A percentile compares a stretch with the other conserved stretches of the same genome.
Conservation (phyloP, 2,329 filamentous ascomycete species). For the Ascochyta pisi region DNA sequence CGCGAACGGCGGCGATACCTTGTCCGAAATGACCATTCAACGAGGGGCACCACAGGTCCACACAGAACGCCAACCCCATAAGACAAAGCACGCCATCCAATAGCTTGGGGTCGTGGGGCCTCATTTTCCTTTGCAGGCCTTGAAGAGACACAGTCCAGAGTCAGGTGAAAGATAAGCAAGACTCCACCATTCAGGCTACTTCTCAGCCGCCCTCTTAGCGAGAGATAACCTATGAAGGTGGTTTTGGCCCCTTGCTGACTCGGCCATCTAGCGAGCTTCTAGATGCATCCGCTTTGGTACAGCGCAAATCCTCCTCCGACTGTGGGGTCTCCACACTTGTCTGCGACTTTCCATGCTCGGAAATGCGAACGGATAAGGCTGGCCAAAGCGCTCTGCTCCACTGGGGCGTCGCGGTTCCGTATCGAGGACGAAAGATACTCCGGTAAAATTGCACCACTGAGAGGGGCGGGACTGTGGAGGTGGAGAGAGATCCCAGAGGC, state of each 20-base stretch:
- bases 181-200: slow-evolving; percentile 20
- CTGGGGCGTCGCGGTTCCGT: slow-evolving; percentile 10
- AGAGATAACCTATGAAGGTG: slow-evolving; percentile 9
- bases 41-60: slow-evolving; percentile 15
- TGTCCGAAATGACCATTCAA: slow-evolving; percentile 13
- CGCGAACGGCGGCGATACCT: slow-evolving; percentile 5
- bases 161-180: slow-evolving; percentile 27
- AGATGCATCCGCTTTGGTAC: slow-evolving; percentile 25
- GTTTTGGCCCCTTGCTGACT: slow-evolving; percentile 26
- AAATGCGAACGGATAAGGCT: slow-evolving; percentile 23
- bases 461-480: slow-evolving; percentile 5
- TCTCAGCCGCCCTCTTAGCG: slow-evolving; percentile 9
- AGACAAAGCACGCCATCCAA: slow-evolving; percentile 19
- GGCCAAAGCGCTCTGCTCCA: slow-evolving; percentile 20
- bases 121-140: slow-evolving; percentile 21
- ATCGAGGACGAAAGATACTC: slow-evolving; percentile 20
- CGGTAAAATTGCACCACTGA: slow-evolving; percentile 25
- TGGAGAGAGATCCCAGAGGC: slow-evolving; percentile 7
- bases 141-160: slow-evolving; percentile 17
- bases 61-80: slow-evolving; percentile 27
- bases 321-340: slow-evolving; percentile 32
- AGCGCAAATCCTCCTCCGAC: slow-evolving; percentile 19
- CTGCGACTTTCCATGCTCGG: slow-evolving; percentile 13
- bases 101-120: slow-evolving; percentile 15
- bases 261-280: slow-evolving; percentile 31